phyloP scores from a whole-genome alignment of 257 asterid genomes.

The Primulina tabacum region DNA sequence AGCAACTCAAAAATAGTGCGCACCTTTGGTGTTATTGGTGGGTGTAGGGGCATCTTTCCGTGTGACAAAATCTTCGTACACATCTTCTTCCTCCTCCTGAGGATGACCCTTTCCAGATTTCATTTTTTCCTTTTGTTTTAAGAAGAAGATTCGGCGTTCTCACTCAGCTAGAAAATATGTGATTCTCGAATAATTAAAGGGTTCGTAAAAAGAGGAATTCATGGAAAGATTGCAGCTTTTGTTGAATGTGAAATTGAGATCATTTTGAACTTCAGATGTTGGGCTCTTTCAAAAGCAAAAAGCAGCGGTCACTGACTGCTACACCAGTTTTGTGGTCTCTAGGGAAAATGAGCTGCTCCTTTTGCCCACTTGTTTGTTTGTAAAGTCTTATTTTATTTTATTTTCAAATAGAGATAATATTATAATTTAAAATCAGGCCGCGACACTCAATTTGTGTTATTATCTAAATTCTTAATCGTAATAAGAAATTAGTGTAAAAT shows the following conservation, averaged over 20 bases:
- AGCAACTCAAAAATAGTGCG: not conserved
- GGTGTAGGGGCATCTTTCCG: constrained; percentile 58
- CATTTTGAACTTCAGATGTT: constrained; percentile 21
- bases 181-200: constrained; percentile 7
- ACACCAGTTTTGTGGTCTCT: constrained; percentile 36
- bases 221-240: constrained; percentile 29
- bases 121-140: constrained; percentile 29
- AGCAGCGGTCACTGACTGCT: constrained; percentile 18
- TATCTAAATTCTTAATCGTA: too few species aligned
- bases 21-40: constrained; percentile 54
- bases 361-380: too few species aligned
- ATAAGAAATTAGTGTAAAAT: too few species aligned
- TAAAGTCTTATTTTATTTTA: too few species aligned
- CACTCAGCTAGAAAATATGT: constrained; percentile 25
- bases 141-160: too few species aligned
- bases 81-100: constrained; percentile 74
- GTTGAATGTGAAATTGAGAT: constrained; percentile 19
- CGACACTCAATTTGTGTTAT: too few species aligned
- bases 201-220: not conserved
- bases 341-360: not conserved
- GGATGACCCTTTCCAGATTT: constrained; percentile 70
- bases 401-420: too few species aligned
- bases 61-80: constrained; percentile 61
- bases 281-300: constrained; percentile 15
- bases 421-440: too few species aligned